Percentiles rank a stretch among this genome's conserved stretches.
These are phyloP conservation scores for Teratosphaeria zuluensis DNA, from an alignment of 2,329 filamentous ascomycete species.

Conservation along the genomic window DNA sequence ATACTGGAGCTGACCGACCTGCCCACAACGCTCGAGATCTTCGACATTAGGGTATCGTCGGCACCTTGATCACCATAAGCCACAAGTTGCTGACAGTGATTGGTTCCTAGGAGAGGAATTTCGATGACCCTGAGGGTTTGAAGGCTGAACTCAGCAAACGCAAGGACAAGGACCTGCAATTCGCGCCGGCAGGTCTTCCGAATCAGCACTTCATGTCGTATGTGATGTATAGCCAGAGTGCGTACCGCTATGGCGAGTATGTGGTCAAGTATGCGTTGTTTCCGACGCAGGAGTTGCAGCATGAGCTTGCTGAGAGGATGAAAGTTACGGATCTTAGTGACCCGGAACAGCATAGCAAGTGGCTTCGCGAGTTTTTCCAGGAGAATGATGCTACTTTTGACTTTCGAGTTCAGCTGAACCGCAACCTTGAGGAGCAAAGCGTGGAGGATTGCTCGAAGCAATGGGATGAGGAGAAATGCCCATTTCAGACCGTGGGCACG, in stretches of 20 bases:
- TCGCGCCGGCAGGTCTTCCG: slow-evolving; percentile 20
- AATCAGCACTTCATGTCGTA: slow-evolving; percentile 31
- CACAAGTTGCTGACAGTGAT: slow-evolving; percentile 1
- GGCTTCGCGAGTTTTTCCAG: slow-evolving; percentile 19
- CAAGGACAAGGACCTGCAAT: slow-evolving; percentile 14
- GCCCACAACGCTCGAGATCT: slow-evolving; percentile 25
- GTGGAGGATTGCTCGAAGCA: slow-evolving; percentile 23
- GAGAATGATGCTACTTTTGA: slow-evolving; percentile 21
- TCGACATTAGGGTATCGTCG: slow-evolving; percentile 15
- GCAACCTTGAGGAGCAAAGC: slow-evolving; percentile 18
- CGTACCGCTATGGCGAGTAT: slow-evolving; percentile 22
- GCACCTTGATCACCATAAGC: slow-evolving; percentile 21
- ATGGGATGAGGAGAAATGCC: slow-evolving; percentile 24
- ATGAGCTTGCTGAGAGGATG: slow-evolving; percentile 13
- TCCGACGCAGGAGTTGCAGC: slow-evolving; percentile 11
- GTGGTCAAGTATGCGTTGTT: slow-evolving; percentile 24
- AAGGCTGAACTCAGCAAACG: slow-evolving; percentile 18
- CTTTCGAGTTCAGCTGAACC: slow-evolving; percentile 24
- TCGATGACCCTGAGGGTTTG: slow-evolving; percentile 3
- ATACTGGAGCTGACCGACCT: slow-evolving; percentile 24
- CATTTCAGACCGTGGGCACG: slow-evolving; percentile 22
- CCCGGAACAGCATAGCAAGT: slow-evolving; percentile 17
- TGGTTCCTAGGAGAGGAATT: neutral
- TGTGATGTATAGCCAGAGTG: slow-evolving; percentile 23
- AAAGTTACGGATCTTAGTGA: slow-evolving; percentile 16